These are phyloP conservation scores for Sporothrix humicola DNA, from an alignment of 2,329 filamentous ascomycete species.

Conservation along the genomic window DNA sequence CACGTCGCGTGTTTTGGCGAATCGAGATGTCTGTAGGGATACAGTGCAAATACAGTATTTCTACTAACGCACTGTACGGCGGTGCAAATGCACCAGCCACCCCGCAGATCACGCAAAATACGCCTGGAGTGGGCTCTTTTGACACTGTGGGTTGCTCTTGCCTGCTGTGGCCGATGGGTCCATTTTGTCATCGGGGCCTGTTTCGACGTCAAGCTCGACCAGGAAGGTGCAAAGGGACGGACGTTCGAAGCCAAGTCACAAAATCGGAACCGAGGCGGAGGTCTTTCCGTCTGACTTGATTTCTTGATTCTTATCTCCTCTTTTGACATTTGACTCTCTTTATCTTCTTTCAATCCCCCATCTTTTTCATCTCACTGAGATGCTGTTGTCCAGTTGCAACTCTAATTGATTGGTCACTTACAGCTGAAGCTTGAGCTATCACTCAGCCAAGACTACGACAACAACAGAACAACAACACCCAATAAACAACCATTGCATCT, in stretches of 20 bases:
- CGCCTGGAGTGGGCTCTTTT: neutral
- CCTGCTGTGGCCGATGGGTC: neutral
- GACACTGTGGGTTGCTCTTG: neutral
- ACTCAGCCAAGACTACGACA: neutral
- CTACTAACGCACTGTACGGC: conserved; percentile 4
- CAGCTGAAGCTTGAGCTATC: no score
- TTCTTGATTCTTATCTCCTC: conserved; percentile 5
- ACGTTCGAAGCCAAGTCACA: neutral
- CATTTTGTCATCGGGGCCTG: conserved; percentile 31
- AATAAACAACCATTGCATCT: neutral
- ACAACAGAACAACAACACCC: neutral
- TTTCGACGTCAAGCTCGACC: conserved; percentile 33
- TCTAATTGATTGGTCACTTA: no score
- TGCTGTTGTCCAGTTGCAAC: neutral
- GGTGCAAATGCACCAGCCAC: conserved; percentile 19
- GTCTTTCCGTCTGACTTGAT: conserved; percentile 5
- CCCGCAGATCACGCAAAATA: conserved; percentile 30
- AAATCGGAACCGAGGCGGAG: conserved; percentile 17
- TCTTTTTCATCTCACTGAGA: neutral
- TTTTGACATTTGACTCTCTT: neutral
- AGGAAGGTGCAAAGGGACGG: conserved; percentile 31
- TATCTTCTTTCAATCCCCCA: neutral
- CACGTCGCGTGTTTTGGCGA: neutral
- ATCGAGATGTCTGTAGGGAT: neutral
- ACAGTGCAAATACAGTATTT: neutral